Evolutionary conservation across 345 rosid genomes (phyloP).

Genomic region (Citrus reticulata): DNA sequence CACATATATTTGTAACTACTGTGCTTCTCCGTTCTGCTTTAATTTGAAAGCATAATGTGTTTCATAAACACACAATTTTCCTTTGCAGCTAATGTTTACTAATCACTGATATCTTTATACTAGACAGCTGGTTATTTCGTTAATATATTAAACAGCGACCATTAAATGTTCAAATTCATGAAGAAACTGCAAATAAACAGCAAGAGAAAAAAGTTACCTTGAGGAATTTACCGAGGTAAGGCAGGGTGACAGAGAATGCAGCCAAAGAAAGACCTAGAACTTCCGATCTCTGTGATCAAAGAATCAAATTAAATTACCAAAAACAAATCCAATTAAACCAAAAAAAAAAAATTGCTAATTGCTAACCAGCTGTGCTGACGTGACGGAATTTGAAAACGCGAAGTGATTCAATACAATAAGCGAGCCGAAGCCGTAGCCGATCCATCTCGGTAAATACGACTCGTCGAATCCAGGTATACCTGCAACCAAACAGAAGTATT

Average conservation of each 20-base stretch:
- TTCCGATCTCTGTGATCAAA: slow-evolving; percentile 55
- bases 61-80: too few relatives aligned
- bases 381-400: slow-evolving; percentile 35
- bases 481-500: slow-evolving; percentile 9
- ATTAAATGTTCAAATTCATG: neutral
- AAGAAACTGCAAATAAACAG: neutral
- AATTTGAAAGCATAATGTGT: too few relatives aligned
- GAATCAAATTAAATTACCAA: neutral
- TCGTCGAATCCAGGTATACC: slow-evolving; percentile 92
- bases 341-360: neutral
- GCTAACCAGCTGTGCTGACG: slow-evolving; percentile 53
- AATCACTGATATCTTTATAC: too few relatives aligned
- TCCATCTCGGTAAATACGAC: slow-evolving; percentile 86
- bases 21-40: too few relatives aligned
- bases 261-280: slow-evolving; percentile 66
- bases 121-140: too few relatives aligned
- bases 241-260: slow-evolving; percentile 64
- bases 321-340: neutral
- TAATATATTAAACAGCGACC: neutral
- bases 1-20: too few relatives aligned
- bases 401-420: slow-evolving; percentile 62
- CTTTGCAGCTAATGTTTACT: too few relatives aligned
- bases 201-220: slow-evolving; percentile 32
- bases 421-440: slow-evolving; percentile 91
- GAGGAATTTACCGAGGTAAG: slow-evolving; percentile 74